These are phyloP conservation scores for Plasmodium gonderi DNA, from an alignment of 169 alveolate genomes.

Conservation along the genomic window DNA sequence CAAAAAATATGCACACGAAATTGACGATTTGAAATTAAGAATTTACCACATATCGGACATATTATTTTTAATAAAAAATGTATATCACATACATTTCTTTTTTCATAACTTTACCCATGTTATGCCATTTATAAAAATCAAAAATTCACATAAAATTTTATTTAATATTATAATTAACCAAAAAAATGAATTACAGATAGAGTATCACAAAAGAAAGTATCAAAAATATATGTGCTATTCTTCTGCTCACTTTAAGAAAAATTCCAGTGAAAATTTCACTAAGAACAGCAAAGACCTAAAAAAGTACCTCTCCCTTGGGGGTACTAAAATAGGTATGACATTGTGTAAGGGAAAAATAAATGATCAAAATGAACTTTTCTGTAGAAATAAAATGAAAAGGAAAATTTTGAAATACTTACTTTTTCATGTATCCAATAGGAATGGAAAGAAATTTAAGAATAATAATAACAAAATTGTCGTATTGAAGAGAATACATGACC, in stretches of 20 bases:
- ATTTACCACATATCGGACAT: constrained; percentile 32
- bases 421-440: constrained; percentile 4
- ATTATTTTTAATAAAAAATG: constrained; percentile 54
- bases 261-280: not conserved
- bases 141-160: constrained; percentile 62
- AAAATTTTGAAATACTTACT: constrained; percentile 16
- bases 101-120: constrained; percentile 37
- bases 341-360: not conserved
- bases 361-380: not conserved
- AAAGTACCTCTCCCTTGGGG: constrained; percentile 6
- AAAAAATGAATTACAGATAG: not conserved
- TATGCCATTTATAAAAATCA: constrained; percentile 53
- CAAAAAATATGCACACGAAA: constrained; percentile 67
- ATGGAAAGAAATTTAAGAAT: not conserved
- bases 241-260: not conserved
- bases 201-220: not conserved
- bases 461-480: constrained; percentile 33
- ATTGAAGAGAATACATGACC: constrained; percentile 67
- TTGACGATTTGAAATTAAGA: constrained; percentile 68
- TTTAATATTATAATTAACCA: constrained; percentile 23
- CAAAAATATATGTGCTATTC: not conserved
- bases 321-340: not conserved
- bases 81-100: constrained; percentile 37
- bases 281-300: not conserved
- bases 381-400: not conserved